phyloP scores from a whole-genome alignment of 768 basidiomycete genomes.

The Kwoniella heveanensis region DNA sequence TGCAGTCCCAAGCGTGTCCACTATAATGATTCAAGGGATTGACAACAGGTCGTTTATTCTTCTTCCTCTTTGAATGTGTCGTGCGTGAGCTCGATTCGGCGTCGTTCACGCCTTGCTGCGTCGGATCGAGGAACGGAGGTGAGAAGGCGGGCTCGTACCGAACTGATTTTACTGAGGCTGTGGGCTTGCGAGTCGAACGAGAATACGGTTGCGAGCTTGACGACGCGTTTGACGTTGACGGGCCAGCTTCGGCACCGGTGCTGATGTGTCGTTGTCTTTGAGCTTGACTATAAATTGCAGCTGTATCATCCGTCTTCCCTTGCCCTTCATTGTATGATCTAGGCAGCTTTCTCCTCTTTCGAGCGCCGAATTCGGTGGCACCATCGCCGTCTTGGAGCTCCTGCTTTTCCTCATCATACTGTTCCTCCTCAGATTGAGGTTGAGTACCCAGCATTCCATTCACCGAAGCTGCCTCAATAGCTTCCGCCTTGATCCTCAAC shows the following conservation, averaged over 20 bases:
- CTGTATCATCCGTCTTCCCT: no score
- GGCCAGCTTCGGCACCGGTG: not conserved
- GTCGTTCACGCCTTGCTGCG: not conserved
- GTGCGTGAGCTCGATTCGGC: no score
- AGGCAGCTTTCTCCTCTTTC: not conserved
- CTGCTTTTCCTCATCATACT: conserved; percentile 15
- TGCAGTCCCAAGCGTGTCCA: conserved; percentile 63
- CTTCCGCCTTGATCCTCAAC: conserved; percentile 9
- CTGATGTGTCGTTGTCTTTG: not conserved
- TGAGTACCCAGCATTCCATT: conserved; percentile 16
- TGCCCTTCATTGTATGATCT: not conserved
- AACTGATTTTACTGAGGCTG: not conserved
- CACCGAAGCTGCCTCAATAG: not conserved
- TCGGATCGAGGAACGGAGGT: not conserved
- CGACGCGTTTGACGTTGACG: not conserved
- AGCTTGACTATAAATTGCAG: not conserved
- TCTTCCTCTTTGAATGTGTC: conserved; percentile 16
- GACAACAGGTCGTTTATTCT: not conserved
- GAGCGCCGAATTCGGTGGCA: not conserved
- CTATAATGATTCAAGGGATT: conserved; percentile 17
- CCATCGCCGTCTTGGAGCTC: conserved; percentile 9
- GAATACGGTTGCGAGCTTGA: not conserved
- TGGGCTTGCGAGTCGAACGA: not conserved
- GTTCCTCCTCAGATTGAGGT: conserved; percentile 8
- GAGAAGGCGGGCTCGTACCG: not conserved